Evolutionary conservation across 192 early-diverging fungal species (phyloP).

Genomic region (Diversispora epigaea): DNA sequence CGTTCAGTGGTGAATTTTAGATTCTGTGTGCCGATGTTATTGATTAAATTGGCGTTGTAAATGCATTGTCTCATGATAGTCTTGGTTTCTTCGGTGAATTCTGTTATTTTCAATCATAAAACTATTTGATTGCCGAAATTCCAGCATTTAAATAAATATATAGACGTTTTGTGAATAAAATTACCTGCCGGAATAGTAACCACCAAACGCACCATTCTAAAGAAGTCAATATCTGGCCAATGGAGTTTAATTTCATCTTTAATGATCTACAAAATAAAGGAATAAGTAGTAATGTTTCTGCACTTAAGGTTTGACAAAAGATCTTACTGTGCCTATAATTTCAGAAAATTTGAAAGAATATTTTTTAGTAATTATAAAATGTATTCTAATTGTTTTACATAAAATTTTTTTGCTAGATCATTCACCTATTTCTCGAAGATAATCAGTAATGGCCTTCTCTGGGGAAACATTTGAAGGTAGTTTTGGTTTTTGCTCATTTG

Average conservation of each 20-base stretch:
- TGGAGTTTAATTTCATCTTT: not conserved
- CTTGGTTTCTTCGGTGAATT: constrained; percentile 40
- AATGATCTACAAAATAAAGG: not conserved
- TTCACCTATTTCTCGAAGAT: constrained; percentile 17
- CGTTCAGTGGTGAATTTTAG: constrained; percentile 28
- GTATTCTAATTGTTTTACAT: not conserved
- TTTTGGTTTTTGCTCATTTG: constrained; percentile 5
- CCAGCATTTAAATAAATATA: not conserved
- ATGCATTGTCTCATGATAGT: constrained; percentile 54
- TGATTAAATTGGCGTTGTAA: constrained; percentile 51
- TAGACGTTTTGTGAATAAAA: not conserved
- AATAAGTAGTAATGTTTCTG: not conserved
- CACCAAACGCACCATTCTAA: not conserved
- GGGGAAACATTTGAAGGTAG: not conserved
- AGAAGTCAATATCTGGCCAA: constrained; percentile 22
- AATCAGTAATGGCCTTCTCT: constrained; percentile 24
- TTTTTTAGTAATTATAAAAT: too few relatives aligned
- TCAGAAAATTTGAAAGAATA: not conserved
- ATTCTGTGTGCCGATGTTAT: constrained; percentile 15
- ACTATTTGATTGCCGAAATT: not conserved
- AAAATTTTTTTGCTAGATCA: not conserved
- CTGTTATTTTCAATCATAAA: not conserved
- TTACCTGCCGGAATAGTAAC: constrained; percentile 27
- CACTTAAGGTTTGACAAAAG: not conserved
- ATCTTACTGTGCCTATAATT: not conserved